Evolutionary conservation across 495 filamentous ascomycete species (phyloP), one percentile per base, ranked within the genome.

Genomic region (Aspergillus bertholletiae): DNA sequence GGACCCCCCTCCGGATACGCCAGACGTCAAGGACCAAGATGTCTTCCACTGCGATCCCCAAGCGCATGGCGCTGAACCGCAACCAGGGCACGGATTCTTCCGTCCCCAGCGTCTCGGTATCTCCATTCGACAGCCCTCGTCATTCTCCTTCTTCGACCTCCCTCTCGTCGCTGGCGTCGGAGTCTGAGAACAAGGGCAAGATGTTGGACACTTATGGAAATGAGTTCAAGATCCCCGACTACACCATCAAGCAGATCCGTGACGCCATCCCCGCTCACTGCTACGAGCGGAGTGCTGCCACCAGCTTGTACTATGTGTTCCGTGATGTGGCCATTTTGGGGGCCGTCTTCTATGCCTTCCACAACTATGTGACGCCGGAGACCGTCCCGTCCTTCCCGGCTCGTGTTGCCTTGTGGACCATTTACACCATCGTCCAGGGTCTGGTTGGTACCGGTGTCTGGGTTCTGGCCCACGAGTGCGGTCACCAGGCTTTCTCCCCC

Each of bases 141-240:
- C 84, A 83, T 34, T 95, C 90, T 11, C 83, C 89, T 18, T 96
- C 92, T 8, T 88, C 88, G 20, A 95, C 94, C 5, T 96, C 93
- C 3, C 81, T 96, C 47, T 96, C 93, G 26, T 97, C 93, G 40
- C 78, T 96, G 74, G 84, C 83, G 43, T 94, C 90, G 13, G 74
- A 75, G 2, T 57, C 58, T 44, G 73, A 76, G 55, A 60, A 45
- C 37, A 58, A 56, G 27, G 72, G 75, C 70, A 84, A 84, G 71
- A 81, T 92, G 67, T 59, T 84, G 23, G 83, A 88, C 59, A 83
- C 82, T 41, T 81, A 84, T 55, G 85, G 85, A 63, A 85, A 88
- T 55, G 81, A 85, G 60, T 88, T 88, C 73, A 76, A 84, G 70
- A 76, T 88, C 54, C 85, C 85, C 32, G 81, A 88, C 58, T 87